Evolutionary conservation across 805 yeast genomes (phyloP), one percentile per base, ranked within the genome.

Genomic region (Kazachstania africana): DNA sequence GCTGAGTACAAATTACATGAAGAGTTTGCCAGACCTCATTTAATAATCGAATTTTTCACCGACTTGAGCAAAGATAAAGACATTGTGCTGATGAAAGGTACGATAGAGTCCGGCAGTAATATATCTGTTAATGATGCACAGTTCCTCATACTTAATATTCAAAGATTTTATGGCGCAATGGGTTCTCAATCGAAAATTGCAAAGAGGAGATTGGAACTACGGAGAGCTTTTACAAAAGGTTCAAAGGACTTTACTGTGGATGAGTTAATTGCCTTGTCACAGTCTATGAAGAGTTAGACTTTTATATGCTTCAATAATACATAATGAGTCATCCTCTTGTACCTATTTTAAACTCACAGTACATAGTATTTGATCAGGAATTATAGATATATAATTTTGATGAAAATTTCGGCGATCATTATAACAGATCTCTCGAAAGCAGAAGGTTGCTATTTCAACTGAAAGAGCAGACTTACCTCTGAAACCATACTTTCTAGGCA

Each of bases 21-120:
- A 34, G 96, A 88, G 50, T 91, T 66, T 56, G 95, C 98, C 8
- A 78, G 83, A 50, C 97, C 98, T 1, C 97, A 91, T 55, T 84
- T 96, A 0, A 82, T 95, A 0, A 63, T 91, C 39, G 72, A 75
- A 56, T 80, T 88, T 64, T 96, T 88, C 59, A 72, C 77, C 27
- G 95, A 91, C 34, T 59, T 88, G 31, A 61, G 59, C 4, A 56
- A 64, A 0, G 65, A 66, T 12, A 77, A 81, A 39, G 74, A 65
- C 0, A 36, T 82, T 1, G 82, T 82, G 0, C 61, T 91, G 42
- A 81, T 87, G 93, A 85, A 85, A 43, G 95, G 96, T 2, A 67
- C 66, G 22, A 74, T 85, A 3, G 95, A 85, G 8, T 8, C 13
- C 49, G 59, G 64, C 30, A 87, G 83, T 33, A 64, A 75, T 23